Evolutionary conservation across 202 grass and related monocot species (phyloP).

Genomic region (Miscanthus sacchariflorus): DNA sequence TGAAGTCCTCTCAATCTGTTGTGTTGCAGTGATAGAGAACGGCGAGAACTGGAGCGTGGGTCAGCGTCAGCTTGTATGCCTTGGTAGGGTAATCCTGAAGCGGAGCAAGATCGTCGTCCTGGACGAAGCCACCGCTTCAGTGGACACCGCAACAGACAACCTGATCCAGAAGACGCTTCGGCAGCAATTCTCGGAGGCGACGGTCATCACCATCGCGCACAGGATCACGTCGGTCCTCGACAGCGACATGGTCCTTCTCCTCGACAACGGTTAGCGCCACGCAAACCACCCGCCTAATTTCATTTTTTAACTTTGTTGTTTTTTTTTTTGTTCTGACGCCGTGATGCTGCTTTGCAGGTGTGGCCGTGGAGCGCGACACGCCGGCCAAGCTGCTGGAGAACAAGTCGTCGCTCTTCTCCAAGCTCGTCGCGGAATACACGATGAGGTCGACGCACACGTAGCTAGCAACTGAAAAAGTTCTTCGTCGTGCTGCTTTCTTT

Average conservation of each 20-base stretch:
- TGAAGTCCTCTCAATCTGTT: slow-evolving; percentile 16
- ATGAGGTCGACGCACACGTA: slow-evolving; percentile 71
- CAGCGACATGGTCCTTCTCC: slow-evolving; percentile 92
- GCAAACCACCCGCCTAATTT: background rate
- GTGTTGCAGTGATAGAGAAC: slow-evolving; percentile 76
- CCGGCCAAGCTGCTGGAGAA: slow-evolving; percentile 76
- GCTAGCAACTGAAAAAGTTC: background rate
- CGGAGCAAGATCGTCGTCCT: slow-evolving; percentile 84
- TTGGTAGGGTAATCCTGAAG: slow-evolving; percentile 86
- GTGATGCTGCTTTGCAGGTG: slow-evolving; percentile 50
- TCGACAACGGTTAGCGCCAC: slow-evolving; percentile 83
- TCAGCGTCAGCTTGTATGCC: slow-evolving; percentile 88
- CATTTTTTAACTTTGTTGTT: background rate
- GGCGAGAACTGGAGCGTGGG: slow-evolving; percentile 99
- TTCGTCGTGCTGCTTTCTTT: slow-evolving; percentile 31
- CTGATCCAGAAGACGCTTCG: slow-evolving; percentile 88
- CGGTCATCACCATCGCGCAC: slow-evolving; percentile 93
- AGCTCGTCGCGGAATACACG: slow-evolving; percentile 90
- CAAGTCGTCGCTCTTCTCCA: slow-evolving; percentile 81
- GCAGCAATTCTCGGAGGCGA: slow-evolving; percentile 82
- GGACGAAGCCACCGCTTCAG: slow-evolving; percentile 89
- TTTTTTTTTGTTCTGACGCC: slow-evolving; percentile 5
- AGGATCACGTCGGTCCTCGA: slow-evolving; percentile 91
- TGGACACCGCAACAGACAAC: slow-evolving; percentile 88
- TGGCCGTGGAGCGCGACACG: slow-evolving; percentile 74